These are phyloP conservation scores for Suillus spraguei DNA, from an alignment of 768 basidiomycete species.

Conservation along the genomic window DNA sequence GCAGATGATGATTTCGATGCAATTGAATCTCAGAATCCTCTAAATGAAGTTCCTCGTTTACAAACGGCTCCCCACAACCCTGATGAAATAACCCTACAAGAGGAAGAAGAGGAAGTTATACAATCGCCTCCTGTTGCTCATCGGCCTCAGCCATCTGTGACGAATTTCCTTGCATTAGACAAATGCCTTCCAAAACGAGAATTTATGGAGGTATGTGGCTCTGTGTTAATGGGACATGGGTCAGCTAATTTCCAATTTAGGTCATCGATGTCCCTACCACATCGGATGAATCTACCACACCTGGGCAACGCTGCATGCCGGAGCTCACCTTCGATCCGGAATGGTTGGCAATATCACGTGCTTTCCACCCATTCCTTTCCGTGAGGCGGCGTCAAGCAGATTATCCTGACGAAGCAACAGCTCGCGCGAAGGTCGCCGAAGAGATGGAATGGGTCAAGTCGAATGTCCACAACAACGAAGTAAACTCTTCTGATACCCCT, in stretches of 20 bases:
- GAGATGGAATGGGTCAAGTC: conserved; percentile 70
- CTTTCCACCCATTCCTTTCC: conserved; percentile 80
- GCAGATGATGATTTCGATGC: conserved; percentile 35
- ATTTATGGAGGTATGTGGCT: conserved; percentile 71
- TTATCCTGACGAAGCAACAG: conserved; percentile 61
- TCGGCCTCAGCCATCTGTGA: conserved; percentile 37
- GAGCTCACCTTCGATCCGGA: conserved; percentile 76
- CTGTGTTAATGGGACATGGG: neutral
- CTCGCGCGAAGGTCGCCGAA: conserved; percentile 52
- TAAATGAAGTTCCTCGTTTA: conserved; percentile 19
- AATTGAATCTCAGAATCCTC: conserved; percentile 8
- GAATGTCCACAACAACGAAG: conserved; percentile 46
- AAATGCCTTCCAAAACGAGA: conserved; percentile 80
- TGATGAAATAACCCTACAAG: conserved; percentile 54
- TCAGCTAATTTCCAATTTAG: conserved; percentile 38
- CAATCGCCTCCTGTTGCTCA: conserved; percentile 33
- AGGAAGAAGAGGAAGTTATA: conserved; percentile 48
- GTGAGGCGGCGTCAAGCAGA: conserved; percentile 46
- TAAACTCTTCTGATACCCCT: conserved; percentile 17
- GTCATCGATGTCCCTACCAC: conserved; percentile 62
- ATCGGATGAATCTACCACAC: conserved; percentile 14
- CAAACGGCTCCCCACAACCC: conserved; percentile 44
- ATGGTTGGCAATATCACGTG: conserved; percentile 93
- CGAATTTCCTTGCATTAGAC: conserved; percentile 87
- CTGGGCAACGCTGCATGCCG: conserved; percentile 27